These are phyloP conservation scores for Cyclaneusma minus DNA, from an alignment of 2,329 filamentous ascomycete species.

Conservation along the genomic window DNA sequence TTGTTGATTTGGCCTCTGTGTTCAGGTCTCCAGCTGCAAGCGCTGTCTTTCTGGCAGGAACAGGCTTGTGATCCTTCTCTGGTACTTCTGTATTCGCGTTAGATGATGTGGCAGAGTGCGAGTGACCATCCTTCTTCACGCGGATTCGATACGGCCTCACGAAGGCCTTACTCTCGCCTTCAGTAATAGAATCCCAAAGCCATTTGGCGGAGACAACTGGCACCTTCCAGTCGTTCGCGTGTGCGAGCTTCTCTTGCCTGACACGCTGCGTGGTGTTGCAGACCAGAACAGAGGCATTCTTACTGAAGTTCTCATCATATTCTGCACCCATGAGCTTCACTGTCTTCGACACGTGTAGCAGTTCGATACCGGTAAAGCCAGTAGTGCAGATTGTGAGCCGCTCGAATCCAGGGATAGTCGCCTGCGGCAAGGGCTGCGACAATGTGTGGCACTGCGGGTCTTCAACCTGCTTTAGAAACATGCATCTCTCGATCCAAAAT, in stretches of 20 bases:
- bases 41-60: too few species aligned
- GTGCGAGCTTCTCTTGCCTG: conserved; percentile 60
- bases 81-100: too few species aligned
- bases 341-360: conserved; percentile 69
- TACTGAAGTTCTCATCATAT: conserved; percentile 65
- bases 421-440: conserved; percentile 58
- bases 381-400: conserved; percentile 64
- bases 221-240: conserved; percentile 59
- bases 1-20: too few species aligned
- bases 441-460: conserved; percentile 56
- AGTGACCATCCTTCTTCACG: too few species aligned
- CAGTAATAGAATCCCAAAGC: conserved; percentile 69
- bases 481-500: conserved; percentile 83
- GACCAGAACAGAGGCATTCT: conserved; percentile 62
- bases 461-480: conserved; percentile 60
- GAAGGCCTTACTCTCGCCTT: conserved; percentile 32
- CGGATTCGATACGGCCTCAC: conserved; percentile 27
- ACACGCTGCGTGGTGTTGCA: conserved; percentile 42
- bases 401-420: conserved; percentile 55
- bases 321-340: conserved; percentile 62
- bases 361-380: conserved; percentile 69
- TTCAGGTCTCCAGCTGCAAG: too few species aligned
- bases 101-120: too few species aligned
- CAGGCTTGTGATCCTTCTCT: too few species aligned
- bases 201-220: conserved; percentile 71